Evolutionary conservation across 768 basidiomycete genomes (phyloP).

Genomic region (Neoboletus brunneissimus): DNA sequence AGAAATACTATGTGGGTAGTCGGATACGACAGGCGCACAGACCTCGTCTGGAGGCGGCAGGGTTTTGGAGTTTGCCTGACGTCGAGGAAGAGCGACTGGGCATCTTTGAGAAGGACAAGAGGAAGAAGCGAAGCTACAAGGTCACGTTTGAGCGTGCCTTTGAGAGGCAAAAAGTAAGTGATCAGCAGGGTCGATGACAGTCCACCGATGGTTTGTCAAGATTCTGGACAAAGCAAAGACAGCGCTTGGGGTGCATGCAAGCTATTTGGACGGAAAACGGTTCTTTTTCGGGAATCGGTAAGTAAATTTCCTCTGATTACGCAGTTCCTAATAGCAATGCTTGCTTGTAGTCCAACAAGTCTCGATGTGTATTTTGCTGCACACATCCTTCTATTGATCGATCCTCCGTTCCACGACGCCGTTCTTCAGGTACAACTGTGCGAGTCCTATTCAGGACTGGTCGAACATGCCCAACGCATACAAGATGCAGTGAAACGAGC

Average conservation of each 20-base stretch:
- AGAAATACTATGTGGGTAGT: constrained; percentile 68
- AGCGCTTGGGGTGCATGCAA: constrained; percentile 51
- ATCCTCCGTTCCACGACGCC: constrained; percentile 61
- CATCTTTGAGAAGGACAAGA: constrained; percentile 34
- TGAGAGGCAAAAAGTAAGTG: constrained; percentile 54
- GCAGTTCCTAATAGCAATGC: not conserved
- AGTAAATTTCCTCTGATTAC: constrained; percentile 10
- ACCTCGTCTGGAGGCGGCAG: constrained; percentile 58
- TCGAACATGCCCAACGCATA: constrained; percentile 57
- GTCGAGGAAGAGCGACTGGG: constrained; percentile 39
- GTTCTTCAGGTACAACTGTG: constrained; percentile 52
- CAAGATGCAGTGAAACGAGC: constrained; percentile 32
- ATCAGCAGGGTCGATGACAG: not conserved
- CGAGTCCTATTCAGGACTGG: constrained; percentile 55
- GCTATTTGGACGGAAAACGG: constrained; percentile 46
- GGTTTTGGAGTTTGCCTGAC: constrained; percentile 53
- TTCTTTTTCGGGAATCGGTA: constrained; percentile 54
- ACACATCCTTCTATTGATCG: constrained; percentile 58
- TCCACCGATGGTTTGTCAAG: constrained; percentile 36
- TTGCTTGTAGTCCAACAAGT: constrained; percentile 48
- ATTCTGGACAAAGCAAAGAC: constrained; percentile 56
- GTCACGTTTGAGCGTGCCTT: constrained; percentile 53
- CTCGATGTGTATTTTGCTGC: constrained; percentile 68
- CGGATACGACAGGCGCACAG: constrained; percentile 58
- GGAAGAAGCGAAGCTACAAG: constrained; percentile 35